Percentiles rank a stretch among this genome's conserved stretches.
phyloP scores from a whole-genome alignment of 345 rosid genomes.

The Salix viminalis region DNA sequence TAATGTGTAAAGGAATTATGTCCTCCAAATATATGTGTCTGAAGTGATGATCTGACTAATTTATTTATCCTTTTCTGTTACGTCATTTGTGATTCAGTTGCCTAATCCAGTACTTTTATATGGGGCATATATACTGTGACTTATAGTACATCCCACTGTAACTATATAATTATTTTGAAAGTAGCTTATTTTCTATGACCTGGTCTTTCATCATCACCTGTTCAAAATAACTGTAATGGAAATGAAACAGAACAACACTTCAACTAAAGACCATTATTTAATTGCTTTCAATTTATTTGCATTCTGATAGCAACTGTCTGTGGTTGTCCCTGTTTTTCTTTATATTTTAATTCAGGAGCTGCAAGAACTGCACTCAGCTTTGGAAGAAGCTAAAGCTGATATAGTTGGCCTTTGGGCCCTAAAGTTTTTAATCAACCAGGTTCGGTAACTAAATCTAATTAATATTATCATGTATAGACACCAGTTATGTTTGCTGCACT shows the following conservation, averaged over 20 bases:
- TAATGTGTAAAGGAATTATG: no score
- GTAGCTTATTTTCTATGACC: neutral
- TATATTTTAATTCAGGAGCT: constrained; percentile 55
- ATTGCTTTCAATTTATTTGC: neutral
- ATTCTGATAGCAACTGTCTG: neutral
- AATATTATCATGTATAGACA: no score
- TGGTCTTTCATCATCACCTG: neutral
- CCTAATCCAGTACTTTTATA: no score
- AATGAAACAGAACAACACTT: neutral
- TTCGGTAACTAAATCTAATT: constrained; percentile 17
- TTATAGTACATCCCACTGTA: no score
- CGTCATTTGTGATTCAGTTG: no score
- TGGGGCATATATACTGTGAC: no score
- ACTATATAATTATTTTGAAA: neutral
- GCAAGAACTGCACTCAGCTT: constrained; percentile 79
- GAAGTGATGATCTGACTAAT: no score
- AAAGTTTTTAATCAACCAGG: constrained; percentile 68
- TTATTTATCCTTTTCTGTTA: no score
- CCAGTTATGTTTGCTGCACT: no score
- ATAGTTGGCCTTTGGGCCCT: constrained; percentile 98
- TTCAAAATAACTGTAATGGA: neutral
- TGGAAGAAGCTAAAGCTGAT: constrained; percentile 97
- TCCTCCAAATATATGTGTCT: no score
- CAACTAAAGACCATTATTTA: neutral
- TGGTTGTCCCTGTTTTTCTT: neutral